Conservation (phyloP, 306 rosid species). For the Pueraria montana region DNA sequence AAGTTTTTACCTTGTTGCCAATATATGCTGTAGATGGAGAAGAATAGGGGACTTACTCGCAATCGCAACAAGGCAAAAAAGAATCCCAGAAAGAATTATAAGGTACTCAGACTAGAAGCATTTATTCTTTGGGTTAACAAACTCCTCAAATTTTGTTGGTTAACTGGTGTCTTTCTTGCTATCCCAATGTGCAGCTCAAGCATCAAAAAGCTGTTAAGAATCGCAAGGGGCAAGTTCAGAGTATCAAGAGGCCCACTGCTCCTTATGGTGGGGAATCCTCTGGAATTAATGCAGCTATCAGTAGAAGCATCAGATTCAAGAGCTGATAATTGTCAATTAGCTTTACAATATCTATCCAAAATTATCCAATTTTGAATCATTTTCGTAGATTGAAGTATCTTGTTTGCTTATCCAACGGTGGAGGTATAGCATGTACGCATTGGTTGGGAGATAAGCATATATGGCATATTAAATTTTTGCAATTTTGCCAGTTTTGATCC, state of each 20-base stretch:
- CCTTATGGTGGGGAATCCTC: constrained; percentile 82
- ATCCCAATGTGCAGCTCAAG: constrained; percentile 65
- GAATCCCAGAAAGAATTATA: constrained; percentile 97
- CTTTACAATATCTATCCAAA: background rate
- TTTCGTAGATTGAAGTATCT: background rate
- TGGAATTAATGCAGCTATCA: constrained; percentile 78
- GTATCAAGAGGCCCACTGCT: constrained; percentile 61
- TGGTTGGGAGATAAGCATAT: constrained; percentile 11
- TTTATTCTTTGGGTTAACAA: constrained; percentile 1
- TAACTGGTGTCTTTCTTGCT: constrained; percentile 1
- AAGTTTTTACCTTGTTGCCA: constrained; percentile 22
- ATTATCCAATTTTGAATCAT: constrained; percentile 32
- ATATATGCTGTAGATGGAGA: constrained; percentile 66
- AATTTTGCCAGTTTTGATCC: constrained; percentile 34
- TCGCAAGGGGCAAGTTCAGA: constrained; percentile 78
- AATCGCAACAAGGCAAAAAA: constrained; percentile 71
- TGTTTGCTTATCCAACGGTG: background rate
- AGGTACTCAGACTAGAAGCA: constrained; percentile 58
- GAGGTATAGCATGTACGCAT: background rate
- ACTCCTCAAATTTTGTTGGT: background rate
- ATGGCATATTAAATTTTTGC: constrained; percentile 3
- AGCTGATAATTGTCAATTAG: constrained; percentile 42
- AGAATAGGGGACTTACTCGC: constrained; percentile 89
- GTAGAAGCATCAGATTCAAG: constrained; percentile 79
- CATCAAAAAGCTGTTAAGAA: constrained; percentile 71